Evolutionary conservation across 78 protist species (phyloP).

Genomic region (Isochrysis galbana): DNA sequence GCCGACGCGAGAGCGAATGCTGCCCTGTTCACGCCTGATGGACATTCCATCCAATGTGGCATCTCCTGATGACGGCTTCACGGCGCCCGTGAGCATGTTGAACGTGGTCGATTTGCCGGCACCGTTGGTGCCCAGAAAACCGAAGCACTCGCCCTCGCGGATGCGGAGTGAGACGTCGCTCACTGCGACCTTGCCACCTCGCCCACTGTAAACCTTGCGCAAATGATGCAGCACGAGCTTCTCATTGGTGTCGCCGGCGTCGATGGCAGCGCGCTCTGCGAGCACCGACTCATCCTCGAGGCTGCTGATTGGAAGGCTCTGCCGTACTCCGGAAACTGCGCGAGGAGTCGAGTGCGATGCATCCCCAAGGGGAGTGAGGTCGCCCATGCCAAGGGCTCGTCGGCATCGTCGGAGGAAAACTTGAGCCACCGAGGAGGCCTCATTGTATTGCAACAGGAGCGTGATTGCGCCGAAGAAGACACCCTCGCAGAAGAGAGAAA

Average conservation of each 20-base stretch:
- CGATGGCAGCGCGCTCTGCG: neutral
- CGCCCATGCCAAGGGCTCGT: neutral
- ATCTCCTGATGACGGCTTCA: conserved; percentile 71
- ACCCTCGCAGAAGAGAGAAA: neutral
- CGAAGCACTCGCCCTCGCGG: conserved; percentile 26
- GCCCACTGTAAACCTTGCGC: neutral
- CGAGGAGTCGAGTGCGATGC: neutral
- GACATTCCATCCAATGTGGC: neutral
- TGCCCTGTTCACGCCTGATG: conserved; percentile 32
- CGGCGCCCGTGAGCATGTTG: conserved; percentile 77
- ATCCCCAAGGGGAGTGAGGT: neutral
- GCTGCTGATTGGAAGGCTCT: neutral
- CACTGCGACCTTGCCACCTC: neutral
- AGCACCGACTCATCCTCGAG: neutral
- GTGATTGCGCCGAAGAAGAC: neutral
- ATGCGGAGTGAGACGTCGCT: conserved; percentile 2
- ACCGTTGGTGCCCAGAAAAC: conserved; percentile 51
- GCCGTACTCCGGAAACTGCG: neutral
- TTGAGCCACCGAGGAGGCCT: neutral
- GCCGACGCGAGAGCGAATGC: conserved; percentile 74
- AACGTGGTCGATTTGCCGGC: conserved; percentile 84
- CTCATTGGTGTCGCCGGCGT: neutral
- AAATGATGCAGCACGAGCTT: neutral
- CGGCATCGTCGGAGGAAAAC: neutral
- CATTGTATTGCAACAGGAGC: neutral